Evolutionary conservation across 2,329 filamentous ascomycete species (phyloP).

Genomic region (Aspergillus pseudoterreus): DNA sequence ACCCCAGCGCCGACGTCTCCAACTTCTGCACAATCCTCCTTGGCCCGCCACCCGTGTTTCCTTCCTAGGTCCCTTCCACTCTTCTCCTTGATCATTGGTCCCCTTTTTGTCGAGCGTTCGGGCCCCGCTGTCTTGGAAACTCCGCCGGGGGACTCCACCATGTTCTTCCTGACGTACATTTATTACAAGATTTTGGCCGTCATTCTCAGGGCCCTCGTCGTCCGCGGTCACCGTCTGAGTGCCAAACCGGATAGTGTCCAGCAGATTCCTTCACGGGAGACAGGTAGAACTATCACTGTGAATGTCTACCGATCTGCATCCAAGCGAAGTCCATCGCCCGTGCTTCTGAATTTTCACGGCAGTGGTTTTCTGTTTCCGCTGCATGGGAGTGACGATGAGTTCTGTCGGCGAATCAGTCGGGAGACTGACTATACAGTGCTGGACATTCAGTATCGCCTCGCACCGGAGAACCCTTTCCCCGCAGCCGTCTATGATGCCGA

Average conservation of each 20-base stretch:
- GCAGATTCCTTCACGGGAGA: conserved; percentile 29
- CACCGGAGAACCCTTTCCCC: conserved; percentile 40
- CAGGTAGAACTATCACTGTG: conserved; percentile 25
- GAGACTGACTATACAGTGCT: conserved; percentile 31
- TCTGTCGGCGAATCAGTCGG: conserved; percentile 23
- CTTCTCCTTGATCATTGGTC: not conserved
- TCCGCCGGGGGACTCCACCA: conserved; percentile 5
- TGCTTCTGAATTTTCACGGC: conserved; percentile 34
- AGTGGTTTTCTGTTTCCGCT: conserved; percentile 32
- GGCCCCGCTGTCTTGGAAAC: not conserved
- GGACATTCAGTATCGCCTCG: conserved; percentile 39
- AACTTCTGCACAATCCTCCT: not conserved
- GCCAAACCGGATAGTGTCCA: conserved; percentile 23
- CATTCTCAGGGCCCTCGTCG: conserved; percentile 12
- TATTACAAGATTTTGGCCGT: conserved; percentile 20
- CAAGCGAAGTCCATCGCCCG: conserved; percentile 18
- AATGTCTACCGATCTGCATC: conserved; percentile 26
- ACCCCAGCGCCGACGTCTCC: not conserved
- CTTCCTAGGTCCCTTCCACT: not conserved
- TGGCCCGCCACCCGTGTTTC: not conserved
- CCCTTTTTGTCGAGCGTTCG: not conserved
- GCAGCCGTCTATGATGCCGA: conserved; percentile 40
- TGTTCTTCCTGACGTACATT: conserved; percentile 19
- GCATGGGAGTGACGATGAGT: conserved; percentile 31
- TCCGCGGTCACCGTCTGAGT: not conserved